Base-by-base conservation (phyloP, 306 rosid genomes). In the Nissolia schottii region DNA sequence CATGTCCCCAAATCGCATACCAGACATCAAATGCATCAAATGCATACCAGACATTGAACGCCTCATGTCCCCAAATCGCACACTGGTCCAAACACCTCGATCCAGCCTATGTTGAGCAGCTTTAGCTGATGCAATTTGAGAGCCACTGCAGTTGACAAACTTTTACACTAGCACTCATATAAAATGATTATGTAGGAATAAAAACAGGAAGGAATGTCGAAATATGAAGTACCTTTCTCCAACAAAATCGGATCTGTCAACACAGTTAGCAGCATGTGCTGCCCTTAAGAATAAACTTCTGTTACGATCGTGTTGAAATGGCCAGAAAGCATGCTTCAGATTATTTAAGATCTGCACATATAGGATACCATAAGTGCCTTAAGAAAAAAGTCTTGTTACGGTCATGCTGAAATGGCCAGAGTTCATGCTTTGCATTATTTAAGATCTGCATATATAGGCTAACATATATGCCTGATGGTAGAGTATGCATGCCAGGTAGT, bases 71-170 rank as follows among this genome's bases (percentile, higher is more conserved):
- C 96, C 98, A 68, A 89, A 89, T 40, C 84, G 88, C 62, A 87
- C 92, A 24, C 92, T 93, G 62, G 97, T 93, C 96, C 98, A 93
- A 80, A 93, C 91, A 62, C 96, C 96, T 59, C 96, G 86, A 61
- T 87, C 89, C 43, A 93, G 84, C 75, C 97, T 87, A 75, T 93
- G 98, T 79, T 78, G 92, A 83, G 92, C 95, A 79, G 95, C 97
- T 86, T 91, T 91, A 23, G 97, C 92, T 56, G 97, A 94, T 65
- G 96, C 98, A 79, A 86, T 83, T 75, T 86, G 88, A 80, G 85
- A 89, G 63, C 88, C 92, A 83, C 97, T 94, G 87, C 84, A 75
- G 50, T 79, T 58, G 24, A 48, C n/a, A 62, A 78, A 68, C 59
- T 51, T 34, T 28, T 14, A 58, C 41, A 66, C 18, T 65, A 40